Evolutionary conservation across 2,329 filamentous ascomycete species (phyloP).

Genomic region (Metarhizium humberi): DNA sequence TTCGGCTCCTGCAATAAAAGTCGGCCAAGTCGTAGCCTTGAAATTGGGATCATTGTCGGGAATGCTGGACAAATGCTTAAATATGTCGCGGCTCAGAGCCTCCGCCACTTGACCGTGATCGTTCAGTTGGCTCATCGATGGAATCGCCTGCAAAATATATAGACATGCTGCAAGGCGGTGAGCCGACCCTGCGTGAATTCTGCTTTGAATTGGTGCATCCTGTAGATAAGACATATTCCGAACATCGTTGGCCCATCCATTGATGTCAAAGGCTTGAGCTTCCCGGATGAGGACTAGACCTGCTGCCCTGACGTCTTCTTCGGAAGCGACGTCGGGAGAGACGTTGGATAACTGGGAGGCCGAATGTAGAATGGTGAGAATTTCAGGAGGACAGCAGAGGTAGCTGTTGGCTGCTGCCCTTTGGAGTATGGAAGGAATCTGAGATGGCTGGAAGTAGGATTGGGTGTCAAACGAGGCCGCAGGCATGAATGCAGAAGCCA

Average conservation of each 20-base stretch:
- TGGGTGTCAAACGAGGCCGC: slow-evolving; percentile 18
- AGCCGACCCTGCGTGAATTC: slow-evolving; percentile 31
- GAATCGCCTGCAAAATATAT: slow-evolving; percentile 34
- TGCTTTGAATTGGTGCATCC: slow-evolving; percentile 23
- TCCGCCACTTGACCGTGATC: slow-evolving; percentile 19
- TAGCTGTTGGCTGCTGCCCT: slow-evolving; percentile 35
- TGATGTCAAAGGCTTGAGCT: slow-evolving; percentile 30
- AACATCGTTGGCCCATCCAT: slow-evolving; percentile 29
- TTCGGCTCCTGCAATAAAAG: slow-evolving; percentile 46
- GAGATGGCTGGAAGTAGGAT: slow-evolving; percentile 25
- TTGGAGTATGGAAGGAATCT: slow-evolving; percentile 27
- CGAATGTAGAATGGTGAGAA: slow-evolving; percentile 33
- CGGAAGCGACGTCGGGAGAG: slow-evolving; percentile 14
- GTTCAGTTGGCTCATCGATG: slow-evolving; percentile 16
- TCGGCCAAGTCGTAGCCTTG: slow-evolving; percentile 48
- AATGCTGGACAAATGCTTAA: slow-evolving; percentile 36
- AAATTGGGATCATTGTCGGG: slow-evolving; percentile 40
- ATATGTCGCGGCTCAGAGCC: slow-evolving; percentile 33
- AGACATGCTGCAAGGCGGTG: slow-evolving; percentile 35
- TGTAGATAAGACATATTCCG: slow-evolving; percentile 24
- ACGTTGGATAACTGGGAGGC: slow-evolving; percentile 31
- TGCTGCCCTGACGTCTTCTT: slow-evolving; percentile 18
- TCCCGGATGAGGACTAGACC: slow-evolving; percentile 25
- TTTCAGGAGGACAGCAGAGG: slow-evolving; percentile 34
- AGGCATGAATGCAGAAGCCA: slow-evolving; percentile 34